Evolutionary conservation across 2,329 filamentous ascomycete species (phyloP).

Genomic region (Xylaria sp.): DNA sequence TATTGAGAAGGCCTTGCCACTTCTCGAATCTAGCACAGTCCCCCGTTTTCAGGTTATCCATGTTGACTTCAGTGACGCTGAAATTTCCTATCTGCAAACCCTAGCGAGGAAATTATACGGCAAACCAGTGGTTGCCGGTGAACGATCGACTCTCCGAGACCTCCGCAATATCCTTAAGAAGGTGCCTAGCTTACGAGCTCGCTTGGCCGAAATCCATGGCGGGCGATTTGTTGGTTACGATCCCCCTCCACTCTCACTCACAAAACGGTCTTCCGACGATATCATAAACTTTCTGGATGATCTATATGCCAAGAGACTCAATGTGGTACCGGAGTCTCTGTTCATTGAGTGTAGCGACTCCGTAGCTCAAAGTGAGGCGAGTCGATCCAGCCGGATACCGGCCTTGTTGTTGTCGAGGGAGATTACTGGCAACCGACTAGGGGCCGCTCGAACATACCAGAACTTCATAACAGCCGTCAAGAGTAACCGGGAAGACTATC

Average conservation of each 20-base stretch:
- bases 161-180: conserved; percentile 41
- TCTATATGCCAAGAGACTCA: conserved; percentile 34
- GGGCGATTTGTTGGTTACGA: conserved; percentile 29
- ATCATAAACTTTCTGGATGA: conserved; percentile 48
- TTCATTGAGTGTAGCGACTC: conserved; percentile 42
- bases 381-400: conserved; percentile 43
- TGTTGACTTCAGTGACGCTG: conserved; percentile 38
- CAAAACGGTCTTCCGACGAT: conserved; percentile 41
- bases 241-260: conserved; percentile 29
- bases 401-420: conserved; percentile 56
- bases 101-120: conserved; percentile 36
- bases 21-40: conserved; percentile 17
- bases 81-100: conserved; percentile 35
- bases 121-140: conserved; percentile 8
- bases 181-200: conserved; percentile 13
- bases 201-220: conserved; percentile 30
- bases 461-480: conserved; percentile 54
- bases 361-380: conserved; percentile 36
- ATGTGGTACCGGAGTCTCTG: conserved; percentile 35
- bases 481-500: conserved; percentile 55
- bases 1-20: conserved; percentile 13
- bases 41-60: conserved; percentile 33
- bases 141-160: conserved; percentile 31
- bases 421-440: conserved; percentile 52
- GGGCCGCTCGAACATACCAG: conserved; percentile 47